phyloP scores from a whole-genome alignment of 1,284 basidiomycete genomes.

The Sporisorium sorghi region DNA sequence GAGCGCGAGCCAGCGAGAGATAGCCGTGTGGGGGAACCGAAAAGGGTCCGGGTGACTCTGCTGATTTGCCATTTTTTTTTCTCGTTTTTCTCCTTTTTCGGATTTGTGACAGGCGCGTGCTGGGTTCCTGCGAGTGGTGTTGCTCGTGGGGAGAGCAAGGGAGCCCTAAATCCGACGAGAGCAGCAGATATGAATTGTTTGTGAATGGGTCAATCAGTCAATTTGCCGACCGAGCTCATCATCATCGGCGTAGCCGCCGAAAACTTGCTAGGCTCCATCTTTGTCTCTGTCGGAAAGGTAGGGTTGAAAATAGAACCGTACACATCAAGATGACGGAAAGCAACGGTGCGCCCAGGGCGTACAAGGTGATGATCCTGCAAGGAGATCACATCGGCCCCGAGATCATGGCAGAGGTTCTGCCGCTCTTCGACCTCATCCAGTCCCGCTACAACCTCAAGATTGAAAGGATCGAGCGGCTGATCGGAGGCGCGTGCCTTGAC shows the following conservation, averaged over 20 bases:
- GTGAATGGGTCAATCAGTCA: background rate
- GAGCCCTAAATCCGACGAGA: constrained; percentile 7
- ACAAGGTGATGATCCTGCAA: constrained; percentile 84
- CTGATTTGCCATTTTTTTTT: background rate
- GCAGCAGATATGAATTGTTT: constrained; percentile 1
- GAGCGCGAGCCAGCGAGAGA: background rate
- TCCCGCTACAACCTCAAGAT: constrained; percentile 78
- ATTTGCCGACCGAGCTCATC: background rate
- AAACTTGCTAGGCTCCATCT: background rate
- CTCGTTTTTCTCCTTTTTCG: background rate
- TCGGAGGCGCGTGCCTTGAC: constrained; percentile 40
- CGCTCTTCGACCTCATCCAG: constrained; percentile 82
- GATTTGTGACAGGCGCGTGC: constrained; percentile 7
- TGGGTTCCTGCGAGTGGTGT: too few species aligned
- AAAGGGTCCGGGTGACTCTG: too few species aligned
- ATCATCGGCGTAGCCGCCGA: background rate
- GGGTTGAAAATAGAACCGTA: too few species aligned
- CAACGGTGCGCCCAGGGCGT: constrained; percentile 18
- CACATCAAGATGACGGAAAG: constrained; percentile 15
- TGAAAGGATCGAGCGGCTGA: constrained; percentile 27
- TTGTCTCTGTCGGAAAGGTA: background rate
- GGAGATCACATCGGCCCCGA: constrained; percentile 98
- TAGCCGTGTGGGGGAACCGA: background rate
- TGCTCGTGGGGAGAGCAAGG: background rate
- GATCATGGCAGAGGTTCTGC: constrained; percentile 85